A percentile compares a stretch with the other conserved stretches of the same genome.
Conservation (phyloP, 2,329 filamentous ascomycete genomes). For the Thelonectria discophora region DNA sequence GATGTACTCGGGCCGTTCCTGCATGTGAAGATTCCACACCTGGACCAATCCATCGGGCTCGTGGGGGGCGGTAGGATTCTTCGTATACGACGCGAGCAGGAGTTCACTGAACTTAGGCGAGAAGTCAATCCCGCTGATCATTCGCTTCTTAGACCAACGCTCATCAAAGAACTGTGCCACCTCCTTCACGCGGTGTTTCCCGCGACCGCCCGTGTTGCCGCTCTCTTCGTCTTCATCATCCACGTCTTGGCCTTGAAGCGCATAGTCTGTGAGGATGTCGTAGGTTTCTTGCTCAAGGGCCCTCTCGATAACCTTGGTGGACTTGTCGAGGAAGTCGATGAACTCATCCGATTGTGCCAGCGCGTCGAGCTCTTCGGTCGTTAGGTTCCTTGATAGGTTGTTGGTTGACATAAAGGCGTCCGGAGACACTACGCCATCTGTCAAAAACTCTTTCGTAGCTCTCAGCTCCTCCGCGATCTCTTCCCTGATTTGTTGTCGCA, state of each 20-base stretch:
- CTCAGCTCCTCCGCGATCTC: slow-evolving; percentile 94
- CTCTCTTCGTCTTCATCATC: slow-evolving; percentile 85
- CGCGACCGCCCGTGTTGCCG: slow-evolving; percentile 74
- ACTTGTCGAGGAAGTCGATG: slow-evolving; percentile 92
- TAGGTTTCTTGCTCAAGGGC: slow-evolving; percentile 91
- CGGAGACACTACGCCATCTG: slow-evolving; percentile 51
- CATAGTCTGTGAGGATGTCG: slow-evolving; percentile 95
- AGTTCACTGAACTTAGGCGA: slow-evolving; percentile 95
- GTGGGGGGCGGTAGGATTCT: slow-evolving; percentile 93
- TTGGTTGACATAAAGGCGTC: slow-evolving; percentile 52
- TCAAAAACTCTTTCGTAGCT: slow-evolving; percentile 70
- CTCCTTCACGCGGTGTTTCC: slow-evolving; percentile 81
- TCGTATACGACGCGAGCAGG: slow-evolving; percentile 93
- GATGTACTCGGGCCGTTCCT: slow-evolving; percentile 92
- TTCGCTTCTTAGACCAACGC: slow-evolving; percentile 95
- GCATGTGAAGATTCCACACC: slow-evolving; percentile 96
- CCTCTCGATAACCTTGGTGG: slow-evolving; percentile 95
- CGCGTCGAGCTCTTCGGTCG: slow-evolving; percentile 84
- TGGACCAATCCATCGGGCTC: slow-evolving; percentile 94
- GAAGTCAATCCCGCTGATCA: slow-evolving; percentile 95
- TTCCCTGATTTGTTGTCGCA: slow-evolving; percentile 81
- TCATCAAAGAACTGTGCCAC: slow-evolving; percentile 94
- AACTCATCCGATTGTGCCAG: slow-evolving; percentile 95
- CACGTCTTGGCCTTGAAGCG: slow-evolving; percentile 76
- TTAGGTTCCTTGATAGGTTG: slow-evolving; percentile 83